Evolutionary conservation across 2,329 filamentous ascomycete genomes (phyloP), one percentile per base, ranked within the genome.

Genomic region (Gnomoniopsis smithogilvyi): DNA sequence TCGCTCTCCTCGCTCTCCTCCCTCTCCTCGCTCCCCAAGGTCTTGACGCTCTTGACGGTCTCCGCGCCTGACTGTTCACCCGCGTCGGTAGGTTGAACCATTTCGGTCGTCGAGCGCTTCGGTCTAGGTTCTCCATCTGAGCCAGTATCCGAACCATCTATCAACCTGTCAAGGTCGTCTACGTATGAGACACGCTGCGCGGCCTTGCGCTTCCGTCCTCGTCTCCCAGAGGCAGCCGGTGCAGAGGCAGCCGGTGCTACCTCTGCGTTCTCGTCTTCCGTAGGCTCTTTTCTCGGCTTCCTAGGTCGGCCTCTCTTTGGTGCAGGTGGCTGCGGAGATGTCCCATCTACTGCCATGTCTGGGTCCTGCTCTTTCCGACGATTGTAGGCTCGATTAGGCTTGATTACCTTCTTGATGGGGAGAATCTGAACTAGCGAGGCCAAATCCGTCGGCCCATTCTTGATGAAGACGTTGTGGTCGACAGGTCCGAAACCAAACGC

Each of bases 201-300:
- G n/a, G 60, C 60, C 46, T 57, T 62, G 54, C 60, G 60, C 51
- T 54, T 60, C 50, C 51, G 54, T 6, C 45, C 55, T 17, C 46
- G 30, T 53, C 49, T 48, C 47, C 24, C 22, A n/a, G 47, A 10
- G 11, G 47, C 4, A n/a, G 19, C 24, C 21, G 45, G 30, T 19
- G 22, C 49, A 21, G 34, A 17, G 22, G 14, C n/a, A n/a, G 34
- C 19, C 36, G 6, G 19, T 10, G 34, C 30, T 15, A 3, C 14
- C 6, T 38, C 49, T 3, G 54, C 54, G 10, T 55, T 33, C 15
- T 21, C 21, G 26, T 34, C 26, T n/a, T 12, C 3, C 17, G 50
- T 41, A 24, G 48, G 34, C 19, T 56, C 21, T 22, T 34, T 33
- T 22, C 36, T 56, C 14, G 7, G 21, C 26, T 54, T 56, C 6